Conservation (phyloP, 805 yeast species). For the Blastobotrys terrestris region DNA sequence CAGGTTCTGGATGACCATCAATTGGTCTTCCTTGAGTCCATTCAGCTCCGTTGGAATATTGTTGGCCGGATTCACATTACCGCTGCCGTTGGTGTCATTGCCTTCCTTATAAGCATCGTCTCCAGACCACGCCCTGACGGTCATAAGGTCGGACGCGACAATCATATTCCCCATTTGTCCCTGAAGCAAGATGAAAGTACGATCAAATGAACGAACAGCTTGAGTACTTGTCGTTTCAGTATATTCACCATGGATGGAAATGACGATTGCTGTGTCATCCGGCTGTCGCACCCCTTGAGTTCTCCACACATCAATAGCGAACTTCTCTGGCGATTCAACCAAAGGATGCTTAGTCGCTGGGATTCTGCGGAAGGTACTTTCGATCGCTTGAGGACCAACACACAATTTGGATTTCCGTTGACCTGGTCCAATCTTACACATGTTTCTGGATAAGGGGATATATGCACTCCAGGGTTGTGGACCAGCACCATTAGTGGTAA, state of each 20-base stretch:
- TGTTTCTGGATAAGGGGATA: slow-evolving; percentile 67
- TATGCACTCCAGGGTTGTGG: slow-evolving; percentile 36
- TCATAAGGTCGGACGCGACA: slow-evolving; percentile 81
- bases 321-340: slow-evolving; percentile 53
- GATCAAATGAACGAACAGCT: slow-evolving; percentile 69
- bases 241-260: slow-evolving; percentile 79
- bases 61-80: slow-evolving; percentile 9
- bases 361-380: slow-evolving; percentile 51
- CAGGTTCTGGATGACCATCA: slow-evolving; percentile 57
- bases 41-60: slow-evolving; percentile 17
- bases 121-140: slow-evolving; percentile 56
- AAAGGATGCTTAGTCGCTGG: slow-evolving; percentile 79
- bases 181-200: slow-evolving; percentile 70
- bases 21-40: slow-evolving; percentile 49
- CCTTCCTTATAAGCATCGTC: slow-evolving; percentile 47
- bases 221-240: slow-evolving; percentile 43
- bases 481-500: slow-evolving; percentile 14
- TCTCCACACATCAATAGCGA: slow-evolving; percentile 67
- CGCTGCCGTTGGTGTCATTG: slow-evolving; percentile 6
- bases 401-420: slow-evolving; percentile 53
- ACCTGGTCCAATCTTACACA: slow-evolving; percentile 51
- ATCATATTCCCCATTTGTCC: slow-evolving; percentile 63
- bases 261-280: slow-evolving; percentile 67
- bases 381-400: slow-evolving; percentile 64
- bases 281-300: slow-evolving; percentile 44